These are phyloP conservation scores for Scutellaria galericulata DNA, from an alignment of 257 asterid genomes.

Conservation along the genomic window DNA sequence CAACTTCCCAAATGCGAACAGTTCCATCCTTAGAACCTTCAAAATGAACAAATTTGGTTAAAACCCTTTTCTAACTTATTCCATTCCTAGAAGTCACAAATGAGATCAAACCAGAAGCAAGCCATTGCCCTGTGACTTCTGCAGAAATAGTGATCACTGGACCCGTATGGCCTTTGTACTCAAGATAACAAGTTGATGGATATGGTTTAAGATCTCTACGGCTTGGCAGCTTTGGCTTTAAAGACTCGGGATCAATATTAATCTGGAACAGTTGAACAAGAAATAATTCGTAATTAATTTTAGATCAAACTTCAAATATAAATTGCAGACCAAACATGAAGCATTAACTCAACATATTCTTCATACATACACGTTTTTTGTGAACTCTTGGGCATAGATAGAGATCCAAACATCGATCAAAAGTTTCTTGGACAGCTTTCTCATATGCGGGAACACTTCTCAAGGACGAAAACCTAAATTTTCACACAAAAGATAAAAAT, in stretches of 20 bases:
- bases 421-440: slow-evolving; percentile 77
- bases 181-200: slow-evolving; percentile 90
- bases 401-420: slow-evolving; percentile 95
- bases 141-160: slow-evolving; percentile 78
- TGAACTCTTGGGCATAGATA: slow-evolving; percentile 87
- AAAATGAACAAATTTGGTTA: slow-evolving; percentile 31
- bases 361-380: slow-evolving; percentile 79
- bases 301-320: slow-evolving; percentile 10
- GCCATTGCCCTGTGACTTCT: slow-evolving; percentile 90
- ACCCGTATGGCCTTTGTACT: slow-evolving; percentile 93
- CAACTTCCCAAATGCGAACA: slow-evolving; percentile 97
- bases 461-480: slow-evolving; percentile 67
- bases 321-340: slow-evolving; percentile 11
- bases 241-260: slow-evolving; percentile 91
- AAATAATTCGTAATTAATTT: background rate
- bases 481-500: slow-evolving; percentile 20
- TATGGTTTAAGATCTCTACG: slow-evolving; percentile 90
- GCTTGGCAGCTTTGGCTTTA: slow-evolving; percentile 96
- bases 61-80: background rate
- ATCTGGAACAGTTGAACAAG: slow-evolving; percentile 56
- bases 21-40: slow-evolving; percentile 95
- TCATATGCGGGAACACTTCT: slow-evolving; percentile 92
- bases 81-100: slow-evolving; percentile 19
- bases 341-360: slow-evolving; percentile 15
- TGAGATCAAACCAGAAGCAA: slow-evolving; percentile 83